A percentile compares a stretch with the other conserved stretches of the same genome.
These are phyloP conservation scores for Naganishia sp. DNA, from an alignment of 1,284 basidiomycete genomes.

Conservation along the genomic window DNA sequence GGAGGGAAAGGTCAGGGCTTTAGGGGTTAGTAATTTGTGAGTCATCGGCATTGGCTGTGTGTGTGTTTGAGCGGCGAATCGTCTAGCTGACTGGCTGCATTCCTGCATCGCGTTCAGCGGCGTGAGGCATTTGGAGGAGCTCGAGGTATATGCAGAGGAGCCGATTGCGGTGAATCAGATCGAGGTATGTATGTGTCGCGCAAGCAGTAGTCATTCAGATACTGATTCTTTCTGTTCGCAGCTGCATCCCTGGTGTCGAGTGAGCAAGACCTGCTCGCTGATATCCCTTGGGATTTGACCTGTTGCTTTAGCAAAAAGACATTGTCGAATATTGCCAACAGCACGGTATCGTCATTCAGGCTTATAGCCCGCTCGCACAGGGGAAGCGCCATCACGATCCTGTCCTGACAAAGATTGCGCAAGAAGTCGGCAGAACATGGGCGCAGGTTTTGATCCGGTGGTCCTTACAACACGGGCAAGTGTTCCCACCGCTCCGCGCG, in stretches of 20 bases:
- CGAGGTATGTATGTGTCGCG: constrained; percentile 63
- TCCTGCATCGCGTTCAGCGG: constrained; percentile 56
- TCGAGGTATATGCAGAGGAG: constrained; percentile 57
- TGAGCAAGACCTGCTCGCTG: neutral
- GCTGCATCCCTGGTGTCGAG: constrained; percentile 10
- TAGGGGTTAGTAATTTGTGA: constrained; percentile 80
- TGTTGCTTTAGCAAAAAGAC: constrained; percentile 67
- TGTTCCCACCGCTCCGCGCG: constrained; percentile 15
- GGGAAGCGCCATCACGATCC: constrained; percentile 59
- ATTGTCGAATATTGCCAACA: constrained; percentile 74
- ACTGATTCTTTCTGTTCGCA: neutral
- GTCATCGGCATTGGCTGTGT: constrained; percentile 37
- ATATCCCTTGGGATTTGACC: neutral
- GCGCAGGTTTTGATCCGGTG: constrained; percentile 78
- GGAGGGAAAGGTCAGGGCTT: constrained; percentile 66
- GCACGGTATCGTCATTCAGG: constrained; percentile 70
- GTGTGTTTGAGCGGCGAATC: too few species aligned
- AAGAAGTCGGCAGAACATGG: constrained; percentile 65
- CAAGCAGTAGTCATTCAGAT: too few species aligned
- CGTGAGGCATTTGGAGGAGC: constrained; percentile 74
- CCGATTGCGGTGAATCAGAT: constrained; percentile 81
- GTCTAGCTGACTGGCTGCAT: neutral
- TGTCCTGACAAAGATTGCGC: constrained; percentile 60
- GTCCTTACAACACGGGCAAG: constrained; percentile 77
- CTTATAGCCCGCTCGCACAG: constrained; percentile 72